Base-by-base conservation (phyloP, 179 eudicot genomes). In the Dionaea muscipula region DNA sequence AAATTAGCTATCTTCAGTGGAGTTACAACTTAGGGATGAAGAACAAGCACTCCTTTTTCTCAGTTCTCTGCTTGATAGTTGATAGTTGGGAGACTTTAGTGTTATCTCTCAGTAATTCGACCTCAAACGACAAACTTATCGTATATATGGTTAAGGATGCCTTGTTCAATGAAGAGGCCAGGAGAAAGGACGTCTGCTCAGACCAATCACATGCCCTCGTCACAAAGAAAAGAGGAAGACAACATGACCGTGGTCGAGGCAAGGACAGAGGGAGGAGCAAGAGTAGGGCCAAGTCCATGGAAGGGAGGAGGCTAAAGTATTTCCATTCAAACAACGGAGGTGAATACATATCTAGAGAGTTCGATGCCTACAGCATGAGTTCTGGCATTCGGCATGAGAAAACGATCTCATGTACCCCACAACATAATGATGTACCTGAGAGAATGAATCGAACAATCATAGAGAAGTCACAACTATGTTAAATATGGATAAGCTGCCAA, bases 381-480 rank as follows among this genome's bases (percentile, higher is more conserved):
- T 36, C 26, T 26, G 54, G 39, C 0, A 54, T 63, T 20, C 17
- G 39, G 1, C 55, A 47, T 21, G 61, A 48, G 43, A 63, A 25
- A 28, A 48, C 43, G 0, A 20, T 17, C 2, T 38, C 60, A 1
- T 16, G 41, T 0, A 63, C 68, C 0, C 61, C 56, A 27, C 47
- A 61, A 43, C 52, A 61, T 6, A 53, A 28, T 44, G 51, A 55
- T 10, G 51, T 52, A 0, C 41, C 57, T 0, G 33, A 52, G 15
- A 53, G 33, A 6, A 51, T 41, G 57, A 38, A 36, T 3, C 4
- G 13, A 14, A 43, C 54, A 7, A 31, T 59, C 6, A 27, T 21
- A 7, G 54, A 61, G 17, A 28, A 22, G 41, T 28, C 17, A 51
- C 50, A 37, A 17, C 36, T 22, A 24, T 47, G 53, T 20, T 28